Base-by-base conservation (phyloP, 1,284 basidiomycete genomes). In the Paramarasmius palmivorus region DNA sequence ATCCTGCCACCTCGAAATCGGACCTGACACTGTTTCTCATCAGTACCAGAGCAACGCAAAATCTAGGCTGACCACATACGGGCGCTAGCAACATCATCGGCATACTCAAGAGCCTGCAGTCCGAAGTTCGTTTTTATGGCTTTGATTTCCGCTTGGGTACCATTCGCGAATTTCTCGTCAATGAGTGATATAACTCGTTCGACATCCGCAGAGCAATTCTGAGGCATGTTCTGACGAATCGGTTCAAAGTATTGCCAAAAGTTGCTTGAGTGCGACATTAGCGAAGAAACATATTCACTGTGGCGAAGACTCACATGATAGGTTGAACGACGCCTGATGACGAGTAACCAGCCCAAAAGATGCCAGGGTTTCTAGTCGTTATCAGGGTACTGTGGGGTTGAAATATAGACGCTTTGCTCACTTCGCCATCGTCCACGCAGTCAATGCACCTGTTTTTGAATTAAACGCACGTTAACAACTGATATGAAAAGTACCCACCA, bases 231-330 rank as follows among this genome's bases (percentile, higher is more conserved):
- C 57, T 82, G 73, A 9, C 81, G 78, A 57, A 88, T 80, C 15
- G 86, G 86, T 57, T 86, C 84, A 67, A 87, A 89, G 64, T 89
- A 90, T 51, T 73, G 73, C 79, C 86, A 88, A 64, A 79, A 88
- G 61, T 88, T 73, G 2, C 83, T 85, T 53, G 10, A 19, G 9
- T 25, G 34, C 22, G 36, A 32, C 15, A 14, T 3, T 19, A 37
- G 19, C 35, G 42, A 12, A 15, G 14, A 44, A 4, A n/a, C 38
- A 23, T 10, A 22, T 17, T 10, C 3, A 4, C 12, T 12, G 52
- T 52, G 7, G 34, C 32, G 23, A 39, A 29, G 45, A 66, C 76
- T 49, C 57, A 84, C 82, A 76, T 67, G 56, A 85, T 86, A 3
- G 84, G 81, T 67, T 90, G 74, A 2, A 90, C 88, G 17, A 88